phyloP scores from a whole-genome alignment of 345 rosid genomes.

The Salix suchowensis region DNA sequence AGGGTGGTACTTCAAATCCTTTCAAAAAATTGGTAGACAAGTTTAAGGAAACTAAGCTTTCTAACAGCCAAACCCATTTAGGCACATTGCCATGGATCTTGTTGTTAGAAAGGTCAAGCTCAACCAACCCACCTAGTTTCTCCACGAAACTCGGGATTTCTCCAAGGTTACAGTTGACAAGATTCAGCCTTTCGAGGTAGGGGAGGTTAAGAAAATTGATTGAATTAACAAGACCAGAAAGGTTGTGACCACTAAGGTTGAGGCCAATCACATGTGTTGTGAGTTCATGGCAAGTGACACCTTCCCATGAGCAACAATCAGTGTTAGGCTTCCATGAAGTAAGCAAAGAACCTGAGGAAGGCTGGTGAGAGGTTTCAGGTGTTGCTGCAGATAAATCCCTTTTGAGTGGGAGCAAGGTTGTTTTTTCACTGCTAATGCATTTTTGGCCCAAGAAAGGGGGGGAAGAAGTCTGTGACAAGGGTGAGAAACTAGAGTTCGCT shows the following conservation, averaged over 20 bases:
- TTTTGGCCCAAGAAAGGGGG: neutral
- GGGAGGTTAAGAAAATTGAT: neutral
- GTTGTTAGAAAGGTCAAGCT: neutral
- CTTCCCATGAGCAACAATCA: neutral
- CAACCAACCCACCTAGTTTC: neutral
- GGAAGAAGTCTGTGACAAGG: neutral
- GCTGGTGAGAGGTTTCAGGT: neutral
- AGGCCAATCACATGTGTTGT: neutral
- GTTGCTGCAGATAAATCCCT: neutral
- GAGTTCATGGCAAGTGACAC: neutral
- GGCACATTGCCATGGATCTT: neutral
- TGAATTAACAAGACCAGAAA: neutral
- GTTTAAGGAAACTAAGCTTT: neutral
- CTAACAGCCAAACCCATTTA: neutral
- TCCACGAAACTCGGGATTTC: neutral
- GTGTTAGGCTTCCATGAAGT: neutral
- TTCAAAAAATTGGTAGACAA: neutral
- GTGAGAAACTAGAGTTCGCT: neutral
- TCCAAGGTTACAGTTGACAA: neutral
- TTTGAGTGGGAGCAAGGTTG: neutral
- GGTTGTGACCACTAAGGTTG: neutral
- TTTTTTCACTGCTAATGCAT: neutral
- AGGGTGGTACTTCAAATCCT: neutral
- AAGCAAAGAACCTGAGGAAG: neutral
- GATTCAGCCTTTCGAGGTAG: neutral